Evolutionary conservation across 768 basidiomycete genomes (phyloP).

Genomic region (Cystobasidium ongulense): DNA sequence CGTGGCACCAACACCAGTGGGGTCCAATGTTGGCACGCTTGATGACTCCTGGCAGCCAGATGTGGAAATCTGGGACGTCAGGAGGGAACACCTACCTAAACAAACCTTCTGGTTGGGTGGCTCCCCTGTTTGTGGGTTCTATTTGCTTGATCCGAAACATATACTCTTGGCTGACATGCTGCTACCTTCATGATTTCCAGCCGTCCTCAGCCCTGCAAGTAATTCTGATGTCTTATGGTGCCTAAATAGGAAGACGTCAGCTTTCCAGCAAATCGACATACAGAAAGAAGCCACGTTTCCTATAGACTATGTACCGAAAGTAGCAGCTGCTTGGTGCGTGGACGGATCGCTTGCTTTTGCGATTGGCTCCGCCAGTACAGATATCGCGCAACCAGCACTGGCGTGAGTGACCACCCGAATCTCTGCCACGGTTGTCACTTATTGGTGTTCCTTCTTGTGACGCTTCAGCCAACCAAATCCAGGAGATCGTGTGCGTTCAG

Average conservation of each 20-base stretch:
- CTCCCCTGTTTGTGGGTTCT: neutral
- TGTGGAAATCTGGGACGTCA: constrained; percentile 28
- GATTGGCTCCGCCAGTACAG: neutral
- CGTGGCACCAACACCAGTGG: neutral
- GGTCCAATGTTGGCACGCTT: neutral
- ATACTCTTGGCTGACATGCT: too few relatives aligned
- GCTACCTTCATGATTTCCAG: too few relatives aligned
- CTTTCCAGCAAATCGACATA: constrained; percentile 24
- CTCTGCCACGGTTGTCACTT: too few relatives aligned
- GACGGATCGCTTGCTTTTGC: constrained; percentile 24
- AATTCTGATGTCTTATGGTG: constrained; percentile 21
- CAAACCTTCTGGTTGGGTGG: constrained; percentile 9
- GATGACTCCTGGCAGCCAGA: constrained; percentile 24
- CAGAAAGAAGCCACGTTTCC: neutral
- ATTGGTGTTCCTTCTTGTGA: too few relatives aligned
- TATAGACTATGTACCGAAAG: constrained; percentile 8
- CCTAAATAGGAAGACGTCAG: neutral
- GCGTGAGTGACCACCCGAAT: constrained; percentile 10
- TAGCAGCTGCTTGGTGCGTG: constrained; percentile 3
- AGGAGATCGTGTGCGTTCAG: neutral
- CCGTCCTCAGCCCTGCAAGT: neutral
- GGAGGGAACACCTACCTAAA: constrained; percentile 11
- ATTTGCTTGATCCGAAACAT: neutral
- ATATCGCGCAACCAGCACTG: neutral
- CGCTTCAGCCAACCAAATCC: neutral